Evolutionary conservation across 371 early-diverging fungal species (phyloP).

Genomic region (Apophysomyces sp.): DNA sequence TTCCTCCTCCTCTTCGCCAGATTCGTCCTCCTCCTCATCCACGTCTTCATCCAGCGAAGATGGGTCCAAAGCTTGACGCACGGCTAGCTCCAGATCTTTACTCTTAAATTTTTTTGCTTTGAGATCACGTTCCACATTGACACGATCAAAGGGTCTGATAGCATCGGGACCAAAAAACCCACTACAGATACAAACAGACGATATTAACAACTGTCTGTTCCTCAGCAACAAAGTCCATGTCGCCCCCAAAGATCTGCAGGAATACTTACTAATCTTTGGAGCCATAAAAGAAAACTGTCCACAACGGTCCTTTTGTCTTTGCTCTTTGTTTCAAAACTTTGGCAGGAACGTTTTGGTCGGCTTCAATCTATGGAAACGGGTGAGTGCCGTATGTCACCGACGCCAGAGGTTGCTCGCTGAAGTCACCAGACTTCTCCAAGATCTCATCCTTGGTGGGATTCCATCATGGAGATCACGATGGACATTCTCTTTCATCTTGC

Average conservation of each 20-base stretch:
- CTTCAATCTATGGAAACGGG: conserved; percentile 47
- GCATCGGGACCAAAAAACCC: conserved; percentile 52
- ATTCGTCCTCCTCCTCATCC: conserved; percentile 20
- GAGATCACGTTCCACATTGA: conserved; percentile 42
- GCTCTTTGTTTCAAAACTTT: conserved; percentile 57
- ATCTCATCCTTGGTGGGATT: background rate
- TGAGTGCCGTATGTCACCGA: background rate
- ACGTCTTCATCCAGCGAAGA: conserved; percentile 18
- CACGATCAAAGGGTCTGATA: conserved; percentile 45
- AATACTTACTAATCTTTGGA: conserved; percentile 75
- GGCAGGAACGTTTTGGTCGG: conserved; percentile 50
- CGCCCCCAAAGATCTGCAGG: too few relatives aligned
- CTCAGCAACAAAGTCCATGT: background rate
- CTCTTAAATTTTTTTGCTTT: conserved; percentile 53
- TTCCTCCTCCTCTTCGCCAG: conserved; percentile 18
- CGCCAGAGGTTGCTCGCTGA: background rate
- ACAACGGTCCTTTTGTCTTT: conserved; percentile 51
- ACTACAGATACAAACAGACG: conserved; percentile 18
- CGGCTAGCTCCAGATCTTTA: conserved; percentile 47
- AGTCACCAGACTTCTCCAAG: background rate
- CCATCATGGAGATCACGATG: background rate
- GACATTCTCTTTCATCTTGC: background rate
- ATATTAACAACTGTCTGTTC: background rate
- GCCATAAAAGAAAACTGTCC: conserved; percentile 71
- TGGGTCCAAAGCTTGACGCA: conserved; percentile 45